Percentiles rank a stretch among this genome's conserved stretches.
Conservation (phyloP, 352 stramenopile genomes). For the Phytophthora tubulina region DNA sequence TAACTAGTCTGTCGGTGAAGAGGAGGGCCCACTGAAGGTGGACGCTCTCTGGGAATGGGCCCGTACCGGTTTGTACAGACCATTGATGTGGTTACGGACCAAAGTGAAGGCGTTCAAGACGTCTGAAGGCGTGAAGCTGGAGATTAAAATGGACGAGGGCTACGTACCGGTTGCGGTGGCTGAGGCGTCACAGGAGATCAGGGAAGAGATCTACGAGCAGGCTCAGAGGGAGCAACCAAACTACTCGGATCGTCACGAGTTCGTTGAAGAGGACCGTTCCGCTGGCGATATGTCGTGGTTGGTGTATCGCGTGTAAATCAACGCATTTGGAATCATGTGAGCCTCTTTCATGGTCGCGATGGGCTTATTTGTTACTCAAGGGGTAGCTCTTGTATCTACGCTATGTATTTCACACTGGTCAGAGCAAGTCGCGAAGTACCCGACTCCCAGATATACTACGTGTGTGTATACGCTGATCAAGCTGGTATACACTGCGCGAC, state of each 20-base stretch:
- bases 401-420: not conserved
- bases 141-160: not conserved
- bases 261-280: not conserved
- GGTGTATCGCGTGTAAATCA: not conserved
- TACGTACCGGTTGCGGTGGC: not conserved
- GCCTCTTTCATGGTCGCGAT: not conserved
- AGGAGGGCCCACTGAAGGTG: too few species aligned
- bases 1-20: too few species aligned
- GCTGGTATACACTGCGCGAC: not conserved
- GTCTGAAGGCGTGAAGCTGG: not conserved
- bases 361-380: not conserved
- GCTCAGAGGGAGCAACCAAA: too few species aligned
- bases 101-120: not conserved
- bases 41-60: too few species aligned
- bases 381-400: not conserved
- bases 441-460: not conserved
- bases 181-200: not conserved
- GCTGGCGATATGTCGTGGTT: not conserved
- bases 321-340: not conserved
- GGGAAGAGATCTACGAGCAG: not conserved
- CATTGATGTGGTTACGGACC: too few species aligned
- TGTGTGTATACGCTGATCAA: conserved; percentile 1
- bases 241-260: too few species aligned
- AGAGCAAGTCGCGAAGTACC: not conserved
- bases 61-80: too few species aligned